Base-by-base conservation (phyloP, 768 basidiomycete genomes). In the Tricholomella constricta region DNA sequence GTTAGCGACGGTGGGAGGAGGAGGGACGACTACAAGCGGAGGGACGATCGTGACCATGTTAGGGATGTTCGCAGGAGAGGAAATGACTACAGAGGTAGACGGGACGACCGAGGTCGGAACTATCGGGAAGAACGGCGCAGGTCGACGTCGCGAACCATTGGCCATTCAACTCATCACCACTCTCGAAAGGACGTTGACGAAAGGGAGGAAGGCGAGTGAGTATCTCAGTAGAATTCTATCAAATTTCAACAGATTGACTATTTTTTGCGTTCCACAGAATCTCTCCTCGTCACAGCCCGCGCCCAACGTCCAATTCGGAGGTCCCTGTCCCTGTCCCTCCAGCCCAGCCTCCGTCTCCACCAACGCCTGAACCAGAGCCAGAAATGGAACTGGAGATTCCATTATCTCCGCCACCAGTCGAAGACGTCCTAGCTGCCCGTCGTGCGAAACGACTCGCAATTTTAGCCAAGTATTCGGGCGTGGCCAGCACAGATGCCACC, bases 161-260 rank as follows among this genome's bases (percentile, higher is more conserved):
- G 35, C 49, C 56, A 6, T 15, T 51, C 42, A 15, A 48, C 25
- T 32, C 51, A 41, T 37, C 48, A 42, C 19, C 34, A 12, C 26
- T 2, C 26, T 25, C 42, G 35, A 4, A 65, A 54, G 43, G 59
- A 68, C 11, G 80, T 80, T 47, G 81, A 83, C 11, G 90, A 91
- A 59, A 87, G 72, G 67, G 90, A 94, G 74, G 94, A 95, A 79
- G 93, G 90, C 78, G 94, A 96, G 92, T 95, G 72, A 89, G 94
- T 94, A 62, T 76, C 68, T 48, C 31, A 42, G 23, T 47, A 37
- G 38, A 26, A 22, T 32, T 31, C 12, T 11, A 34, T 20, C 34
- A 38, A 9, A 20, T 42, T 46, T 56, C 46, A 50, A 36, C 15
- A 42, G 31, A 40, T 45, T 57, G 17, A 51, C 14, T 47, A 52